phyloP scores from a whole-genome alignment of 2,329 filamentous ascomycete species.

The Phaeophleospora eucalypticola region DNA sequence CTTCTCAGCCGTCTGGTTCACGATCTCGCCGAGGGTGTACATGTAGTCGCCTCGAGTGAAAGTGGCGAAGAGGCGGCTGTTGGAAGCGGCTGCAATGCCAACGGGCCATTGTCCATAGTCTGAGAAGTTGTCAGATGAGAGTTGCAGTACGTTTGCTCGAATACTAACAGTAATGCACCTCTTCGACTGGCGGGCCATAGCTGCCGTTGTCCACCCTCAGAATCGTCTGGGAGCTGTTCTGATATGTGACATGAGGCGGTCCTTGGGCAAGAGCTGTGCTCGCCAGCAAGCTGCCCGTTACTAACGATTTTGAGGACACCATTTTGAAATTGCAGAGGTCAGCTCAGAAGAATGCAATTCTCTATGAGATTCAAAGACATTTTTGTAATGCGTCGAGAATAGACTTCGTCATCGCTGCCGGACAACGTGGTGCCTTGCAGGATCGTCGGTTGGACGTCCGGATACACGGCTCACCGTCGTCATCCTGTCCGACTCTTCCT shows the following conservation, averaged over 20 bases:
- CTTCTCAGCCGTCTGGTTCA: constrained; percentile 45
- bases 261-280: constrained; percentile 16
- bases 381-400: too few relatives aligned
- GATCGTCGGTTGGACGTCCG: neutral
- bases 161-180: constrained; percentile 44
- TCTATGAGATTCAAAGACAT: too few relatives aligned
- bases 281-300: constrained; percentile 7
- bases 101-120: constrained; percentile 46
- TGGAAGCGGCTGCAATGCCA: constrained; percentile 42
- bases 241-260: constrained; percentile 22
- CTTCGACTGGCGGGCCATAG: constrained; percentile 46
- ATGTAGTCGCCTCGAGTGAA: constrained; percentile 46
- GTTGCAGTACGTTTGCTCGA: constrained; percentile 8
- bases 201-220: constrained; percentile 46
- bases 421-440: neutral
- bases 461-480: neutral
- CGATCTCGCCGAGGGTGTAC: constrained; percentile 47
- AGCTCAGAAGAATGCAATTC: too few relatives aligned
- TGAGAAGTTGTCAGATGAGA: neutral
- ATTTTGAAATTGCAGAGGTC: neutral
- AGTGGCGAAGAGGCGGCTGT: constrained; percentile 42
- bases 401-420: neutral
- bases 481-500: neutral
- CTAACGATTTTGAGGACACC: neutral
- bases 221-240: constrained; percentile 30